A percentile compares a stretch with the other conserved stretches of the same genome.
Evolutionary conservation across 352 stramenopile species (phyloP).

Genomic region (Phytophthora sansomeana): DNA sequence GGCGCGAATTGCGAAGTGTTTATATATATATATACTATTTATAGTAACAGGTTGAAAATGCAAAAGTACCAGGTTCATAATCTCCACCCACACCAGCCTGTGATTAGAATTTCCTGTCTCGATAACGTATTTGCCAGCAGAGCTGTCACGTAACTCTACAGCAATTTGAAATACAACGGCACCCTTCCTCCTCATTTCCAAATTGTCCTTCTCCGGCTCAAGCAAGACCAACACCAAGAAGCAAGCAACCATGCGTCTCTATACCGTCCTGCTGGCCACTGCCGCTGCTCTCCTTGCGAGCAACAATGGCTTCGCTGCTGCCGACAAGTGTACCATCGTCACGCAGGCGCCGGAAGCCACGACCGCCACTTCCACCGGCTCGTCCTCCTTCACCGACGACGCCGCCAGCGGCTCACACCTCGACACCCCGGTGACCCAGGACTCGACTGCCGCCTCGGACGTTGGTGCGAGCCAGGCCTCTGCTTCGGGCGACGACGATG

Average conservation of each 20-base stretch:
- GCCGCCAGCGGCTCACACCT: neutral
- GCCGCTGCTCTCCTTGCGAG: conserved; percentile 8
- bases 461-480: conserved; percentile 8
- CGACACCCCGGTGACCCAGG: conserved; percentile 7
- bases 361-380: too few species aligned
- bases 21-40: too few species aligned
- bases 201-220: conserved; percentile 7
- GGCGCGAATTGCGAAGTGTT: too few species aligned
- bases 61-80: too few species aligned
- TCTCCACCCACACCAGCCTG: too few species aligned
- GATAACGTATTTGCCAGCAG: too few species aligned
- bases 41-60: too few species aligned
- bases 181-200: conserved; percentile 5
- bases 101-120: too few species aligned
- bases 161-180: too few species aligned
- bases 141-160: too few species aligned
- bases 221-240: conserved; percentile 19
- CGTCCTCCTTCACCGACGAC: conserved; percentile 1
- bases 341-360: conserved; percentile 4
- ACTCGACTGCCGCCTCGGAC: conserved; percentile 3
- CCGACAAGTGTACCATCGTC: conserved; percentile 10
- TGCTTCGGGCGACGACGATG: conserved; percentile 4
- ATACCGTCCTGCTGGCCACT: conserved; percentile 12
- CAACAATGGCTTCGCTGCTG: conserved; percentile 8
- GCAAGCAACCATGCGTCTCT: conserved; percentile 15